A percentile compares a stretch with the other conserved stretches of the same genome.
Evolutionary conservation across 1,284 basidiomycete genomes (phyloP).

Genomic region (Inonotus obliquus): DNA sequence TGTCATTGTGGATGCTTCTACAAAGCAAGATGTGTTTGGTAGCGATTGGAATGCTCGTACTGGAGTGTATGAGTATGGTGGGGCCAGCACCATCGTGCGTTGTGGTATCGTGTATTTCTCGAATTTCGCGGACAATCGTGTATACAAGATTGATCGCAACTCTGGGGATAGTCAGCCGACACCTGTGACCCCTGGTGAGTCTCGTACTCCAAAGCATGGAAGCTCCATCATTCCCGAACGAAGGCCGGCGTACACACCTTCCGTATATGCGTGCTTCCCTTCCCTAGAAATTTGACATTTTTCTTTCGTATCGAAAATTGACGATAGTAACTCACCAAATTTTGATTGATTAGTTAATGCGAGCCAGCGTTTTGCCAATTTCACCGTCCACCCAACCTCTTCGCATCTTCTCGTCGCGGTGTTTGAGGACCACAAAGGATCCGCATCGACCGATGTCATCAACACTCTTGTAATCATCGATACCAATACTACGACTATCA

Average conservation of each 20-base stretch:
- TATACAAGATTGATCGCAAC: constrained; percentile 37
- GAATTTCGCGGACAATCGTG: constrained; percentile 43
- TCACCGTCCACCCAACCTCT: constrained; percentile 40
- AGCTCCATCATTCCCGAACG: neutral
- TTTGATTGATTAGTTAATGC: constrained; percentile 35
- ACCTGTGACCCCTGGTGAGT: constrained; percentile 58
- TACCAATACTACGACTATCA: constrained; percentile 35
- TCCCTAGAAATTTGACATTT: neutral
- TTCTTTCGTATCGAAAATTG: neutral
- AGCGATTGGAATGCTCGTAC: constrained; percentile 52
- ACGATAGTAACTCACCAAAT: neutral
- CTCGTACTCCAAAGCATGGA: neutral
- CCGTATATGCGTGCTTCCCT: neutral
- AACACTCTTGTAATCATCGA: constrained; percentile 58
- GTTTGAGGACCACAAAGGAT: constrained; percentile 62
- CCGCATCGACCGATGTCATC: constrained; percentile 44
- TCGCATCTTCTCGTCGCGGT: constrained; percentile 26
- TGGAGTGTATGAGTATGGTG: constrained; percentile 58
- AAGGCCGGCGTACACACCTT: neutral
- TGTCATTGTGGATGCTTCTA: constrained; percentile 49
- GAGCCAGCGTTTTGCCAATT: constrained; percentile 53
- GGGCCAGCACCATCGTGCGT: constrained; percentile 48
- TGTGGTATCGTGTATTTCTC: constrained; percentile 53
- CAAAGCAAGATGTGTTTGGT: constrained; percentile 45
- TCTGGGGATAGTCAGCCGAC: constrained; percentile 36